These are phyloP conservation scores for Neofusicoccum sp. DNA, from an alignment of 2,329 filamentous ascomycete species.

Conservation along the genomic window DNA sequence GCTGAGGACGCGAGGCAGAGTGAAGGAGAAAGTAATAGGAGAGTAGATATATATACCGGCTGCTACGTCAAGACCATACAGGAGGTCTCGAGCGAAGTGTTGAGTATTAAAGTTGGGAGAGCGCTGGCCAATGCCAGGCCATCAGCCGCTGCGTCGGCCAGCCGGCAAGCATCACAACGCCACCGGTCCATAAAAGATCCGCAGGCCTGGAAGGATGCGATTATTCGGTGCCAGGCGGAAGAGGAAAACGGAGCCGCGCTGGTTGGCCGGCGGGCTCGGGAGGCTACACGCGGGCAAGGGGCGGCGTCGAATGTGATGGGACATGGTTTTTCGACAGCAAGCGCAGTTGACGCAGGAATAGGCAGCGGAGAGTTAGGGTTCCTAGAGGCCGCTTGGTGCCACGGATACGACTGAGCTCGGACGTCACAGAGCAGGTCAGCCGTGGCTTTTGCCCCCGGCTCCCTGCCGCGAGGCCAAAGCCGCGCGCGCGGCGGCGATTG, in stretches of 20 bases:
- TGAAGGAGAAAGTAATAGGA: neutral
- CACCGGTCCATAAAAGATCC: slow-evolving; percentile 15
- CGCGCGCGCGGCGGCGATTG: slow-evolving; percentile 11
- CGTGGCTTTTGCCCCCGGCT: slow-evolving; percentile 7
- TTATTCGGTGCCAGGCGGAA: neutral
- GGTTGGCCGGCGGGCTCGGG: slow-evolving; percentile 7
- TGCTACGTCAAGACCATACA: neutral
- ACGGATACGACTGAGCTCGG: slow-evolving; percentile 6
- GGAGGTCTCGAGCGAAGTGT: neutral
- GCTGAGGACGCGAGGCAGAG: neutral
- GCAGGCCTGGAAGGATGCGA: neutral
- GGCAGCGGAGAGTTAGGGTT: slow-evolving; percentile 14
- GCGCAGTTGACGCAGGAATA: slow-evolving; percentile 18
- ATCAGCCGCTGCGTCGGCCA: slow-evolving; percentile 3
- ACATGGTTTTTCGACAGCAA: slow-evolving; percentile 14
- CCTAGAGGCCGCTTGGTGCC: neutral
- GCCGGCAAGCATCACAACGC: slow-evolving; percentile 5
- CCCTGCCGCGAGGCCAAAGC: neutral
- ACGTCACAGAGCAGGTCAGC: slow-evolving; percentile 9
- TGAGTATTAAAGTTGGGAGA: slow-evolving; percentile 10
- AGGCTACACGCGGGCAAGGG: slow-evolving; percentile 6
- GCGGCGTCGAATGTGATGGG: neutral
- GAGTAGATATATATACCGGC: neutral
- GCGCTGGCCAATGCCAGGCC: neutral
- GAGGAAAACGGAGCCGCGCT: neutral